Conservation (phyloP, 2,329 filamentous ascomycete genomes). For the Amylocarpus encephaloides region DNA sequence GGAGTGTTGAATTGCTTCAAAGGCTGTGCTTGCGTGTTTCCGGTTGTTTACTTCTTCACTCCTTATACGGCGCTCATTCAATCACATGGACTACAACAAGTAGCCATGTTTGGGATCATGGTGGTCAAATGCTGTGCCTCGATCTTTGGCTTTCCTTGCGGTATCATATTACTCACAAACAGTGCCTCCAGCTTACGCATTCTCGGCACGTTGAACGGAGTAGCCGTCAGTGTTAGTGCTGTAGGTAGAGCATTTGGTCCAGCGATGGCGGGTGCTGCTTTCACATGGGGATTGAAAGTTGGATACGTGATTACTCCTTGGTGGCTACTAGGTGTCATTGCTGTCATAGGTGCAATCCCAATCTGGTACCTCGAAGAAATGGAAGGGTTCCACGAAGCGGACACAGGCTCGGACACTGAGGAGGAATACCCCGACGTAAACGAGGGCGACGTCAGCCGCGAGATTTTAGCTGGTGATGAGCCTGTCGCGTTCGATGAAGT, state of each 20-base stretch:
- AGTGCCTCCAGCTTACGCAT: conserved; percentile 68
- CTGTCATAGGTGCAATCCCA: conserved; percentile 61
- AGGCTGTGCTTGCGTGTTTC: conserved; percentile 57
- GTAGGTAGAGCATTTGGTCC: conserved; percentile 76
- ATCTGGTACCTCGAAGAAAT: conserved; percentile 69
- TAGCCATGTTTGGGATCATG: conserved; percentile 61
- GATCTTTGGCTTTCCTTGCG: conserved; percentile 84
- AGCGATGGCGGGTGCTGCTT: conserved; percentile 63
- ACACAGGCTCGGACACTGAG: conserved; percentile 33
- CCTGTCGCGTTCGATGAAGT: conserved; percentile 11
- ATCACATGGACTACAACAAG: conserved; percentile 43
- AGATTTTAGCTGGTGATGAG: conserved; percentile 21
- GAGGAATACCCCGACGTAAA: conserved; percentile 14
- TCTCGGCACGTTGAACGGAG: conserved; percentile 83
- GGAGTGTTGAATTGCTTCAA: conserved; percentile 70
- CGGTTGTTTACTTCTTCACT: conserved; percentile 71
- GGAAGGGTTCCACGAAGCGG: conserved; percentile 51
- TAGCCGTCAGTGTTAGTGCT: conserved; percentile 77
- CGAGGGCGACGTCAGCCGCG: conserved; percentile 7
- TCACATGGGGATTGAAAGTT: conserved; percentile 67
- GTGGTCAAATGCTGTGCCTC: conserved; percentile 66
- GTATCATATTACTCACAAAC: conserved; percentile 86
- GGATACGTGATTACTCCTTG: conserved; percentile 77
- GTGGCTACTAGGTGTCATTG: conserved; percentile 66
- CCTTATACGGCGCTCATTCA: conserved; percentile 69